A percentile compares a stretch with the other conserved stretches of the same genome.
Evolutionary conservation across 1,139 yeast genomes (phyloP).

Genomic region (Wickerhamomyces sp.): DNA sequence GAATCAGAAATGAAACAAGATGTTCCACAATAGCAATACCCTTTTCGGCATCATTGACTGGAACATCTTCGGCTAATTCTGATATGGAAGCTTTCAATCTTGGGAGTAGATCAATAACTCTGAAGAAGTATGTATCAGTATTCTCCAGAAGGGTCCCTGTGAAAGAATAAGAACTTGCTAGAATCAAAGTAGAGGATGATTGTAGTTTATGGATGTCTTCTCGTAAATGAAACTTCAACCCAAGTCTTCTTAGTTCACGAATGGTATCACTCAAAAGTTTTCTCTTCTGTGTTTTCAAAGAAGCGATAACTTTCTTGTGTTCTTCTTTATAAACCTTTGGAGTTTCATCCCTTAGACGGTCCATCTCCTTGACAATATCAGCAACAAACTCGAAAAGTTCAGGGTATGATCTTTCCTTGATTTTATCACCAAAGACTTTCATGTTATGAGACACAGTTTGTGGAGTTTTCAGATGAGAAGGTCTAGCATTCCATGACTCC

Average conservation of each 20-base stretch:
- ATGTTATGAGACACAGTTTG: slow-evolving; percentile 49
- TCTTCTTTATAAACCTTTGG: slow-evolving; percentile 69
- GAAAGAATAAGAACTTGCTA: slow-evolving; percentile 52
- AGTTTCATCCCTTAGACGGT: slow-evolving; percentile 65
- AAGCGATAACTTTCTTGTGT: slow-evolving; percentile 65
- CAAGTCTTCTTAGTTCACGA: slow-evolving; percentile 68
- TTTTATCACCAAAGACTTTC: slow-evolving; percentile 40
- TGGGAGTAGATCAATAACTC: slow-evolving; percentile 75
- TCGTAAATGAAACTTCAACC: slow-evolving; percentile 62
- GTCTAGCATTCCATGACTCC: slow-evolving; percentile 49
- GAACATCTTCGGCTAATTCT: slow-evolving; percentile 66
- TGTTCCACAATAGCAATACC: slow-evolving; percentile 82
- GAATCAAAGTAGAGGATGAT: slow-evolving; percentile 54
- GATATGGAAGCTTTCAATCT: slow-evolving; percentile 64
- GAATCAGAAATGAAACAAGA: slow-evolving; percentile 49
- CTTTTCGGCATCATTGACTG: slow-evolving; percentile 66
- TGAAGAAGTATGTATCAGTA: slow-evolving; percentile 58
- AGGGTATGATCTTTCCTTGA: slow-evolving; percentile 32
- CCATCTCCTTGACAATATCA: slow-evolving; percentile 53
- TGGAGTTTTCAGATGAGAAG: slow-evolving; percentile 48
- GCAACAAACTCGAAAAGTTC: slow-evolving; percentile 46
- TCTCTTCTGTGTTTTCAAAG: slow-evolving; percentile 75
- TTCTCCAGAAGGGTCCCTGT: slow-evolving; percentile 36
- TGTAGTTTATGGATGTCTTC: slow-evolving; percentile 61
- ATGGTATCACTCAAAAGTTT: slow-evolving; percentile 73